Evolutionary conservation across 768 basidiomycete species (phyloP), one percentile per base, ranked within the genome.

Genomic region (Dictyophora rubrovolvata): DNA sequence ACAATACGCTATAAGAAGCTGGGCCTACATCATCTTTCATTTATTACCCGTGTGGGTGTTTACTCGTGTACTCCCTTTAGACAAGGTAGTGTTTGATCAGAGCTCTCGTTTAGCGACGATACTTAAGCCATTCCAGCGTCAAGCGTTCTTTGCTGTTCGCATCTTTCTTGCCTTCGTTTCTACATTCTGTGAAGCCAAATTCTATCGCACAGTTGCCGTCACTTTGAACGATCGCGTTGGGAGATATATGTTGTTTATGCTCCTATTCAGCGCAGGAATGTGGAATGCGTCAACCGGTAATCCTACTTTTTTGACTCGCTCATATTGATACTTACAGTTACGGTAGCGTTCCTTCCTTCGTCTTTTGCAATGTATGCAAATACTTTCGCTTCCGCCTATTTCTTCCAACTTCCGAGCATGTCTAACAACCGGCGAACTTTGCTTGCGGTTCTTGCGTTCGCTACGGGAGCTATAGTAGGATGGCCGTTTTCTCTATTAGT

Each of bases 401-500:
- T 80, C 1, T 68, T 88, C 48, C 74, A 77, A 48, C 83, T 86
- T 4, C 74, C 86, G 0, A 83, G 77, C 64, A 67, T 74, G 62
- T 66, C 68, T 46, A 79, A 85, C 66, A 68, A 73, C 61, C 74
- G 74, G 50, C 77, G 87, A 35, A 85, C 87, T 10, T 69, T 87
- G 23, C 71, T 77, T 8, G 83, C 88, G 0, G 89, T 89, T 0
- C 60, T 86, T 50, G 71, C 78, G 52, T 90, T 93, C 68, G 91
- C 89, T 1, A 68, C 83, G 6, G 94, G 91, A 5, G 90, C 85
- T 1, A 81, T 98, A 53, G 80, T 97, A 35, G 96, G 95, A 5
- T 99, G 96, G 96, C 96, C 96, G 6, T 99, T 99, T 69, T 78
- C 89, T n/a, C 77, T 93, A 17, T 84, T 89, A 0, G 77, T 97